phyloP scores from a whole-genome alignment of 2,329 filamentous ascomycete species.

The Chrysoporthe puriensis region DNA sequence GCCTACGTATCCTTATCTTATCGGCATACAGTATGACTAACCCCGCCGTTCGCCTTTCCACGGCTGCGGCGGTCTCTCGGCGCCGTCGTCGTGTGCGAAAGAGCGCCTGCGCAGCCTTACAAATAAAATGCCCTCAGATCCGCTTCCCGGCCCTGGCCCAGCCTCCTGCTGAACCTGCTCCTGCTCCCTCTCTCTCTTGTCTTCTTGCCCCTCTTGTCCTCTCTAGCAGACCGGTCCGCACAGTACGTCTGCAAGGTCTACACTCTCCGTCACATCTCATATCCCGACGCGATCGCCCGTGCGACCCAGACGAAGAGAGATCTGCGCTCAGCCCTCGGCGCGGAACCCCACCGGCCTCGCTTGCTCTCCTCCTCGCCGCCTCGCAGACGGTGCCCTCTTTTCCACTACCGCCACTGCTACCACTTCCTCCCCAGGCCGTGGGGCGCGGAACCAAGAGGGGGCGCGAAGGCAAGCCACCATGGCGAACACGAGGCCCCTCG shows the following conservation, averaged over 20 bases:
- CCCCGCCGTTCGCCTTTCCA: constrained; percentile 19
- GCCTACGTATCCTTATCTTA: constrained; percentile 10
- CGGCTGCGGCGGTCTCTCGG: constrained; percentile 1
- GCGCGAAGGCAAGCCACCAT: constrained; percentile 15
- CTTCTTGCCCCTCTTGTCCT: too few relatives aligned
- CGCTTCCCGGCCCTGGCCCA: constrained; percentile 1
- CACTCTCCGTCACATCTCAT: constrained; percentile 25
- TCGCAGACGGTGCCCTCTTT: too few relatives aligned
- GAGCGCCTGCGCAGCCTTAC: constrained; percentile 10
- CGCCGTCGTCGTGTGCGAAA: not conserved
- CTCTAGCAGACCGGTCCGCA: constrained; percentile 4
- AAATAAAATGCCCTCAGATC: constrained; percentile 14
- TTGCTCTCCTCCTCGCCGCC: too few relatives aligned
- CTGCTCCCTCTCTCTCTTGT: not conserved
- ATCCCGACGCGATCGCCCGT: constrained; percentile 28
- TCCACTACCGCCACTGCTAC: not conserved
- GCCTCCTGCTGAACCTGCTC: not conserved
- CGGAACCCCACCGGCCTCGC: not conserved
- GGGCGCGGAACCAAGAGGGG: not conserved
- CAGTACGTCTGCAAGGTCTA: constrained; percentile 18
- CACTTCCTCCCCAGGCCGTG: not conserved
- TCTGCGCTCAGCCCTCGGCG: constrained; percentile 19
- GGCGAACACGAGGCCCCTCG: constrained; percentile 58
- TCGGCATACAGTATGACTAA: constrained; percentile 26
- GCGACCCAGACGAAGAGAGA: constrained; percentile 7